Base-by-base conservation (phyloP, 495 filamentous ascomycete species). In the Aspergillus conjunctus region DNA sequence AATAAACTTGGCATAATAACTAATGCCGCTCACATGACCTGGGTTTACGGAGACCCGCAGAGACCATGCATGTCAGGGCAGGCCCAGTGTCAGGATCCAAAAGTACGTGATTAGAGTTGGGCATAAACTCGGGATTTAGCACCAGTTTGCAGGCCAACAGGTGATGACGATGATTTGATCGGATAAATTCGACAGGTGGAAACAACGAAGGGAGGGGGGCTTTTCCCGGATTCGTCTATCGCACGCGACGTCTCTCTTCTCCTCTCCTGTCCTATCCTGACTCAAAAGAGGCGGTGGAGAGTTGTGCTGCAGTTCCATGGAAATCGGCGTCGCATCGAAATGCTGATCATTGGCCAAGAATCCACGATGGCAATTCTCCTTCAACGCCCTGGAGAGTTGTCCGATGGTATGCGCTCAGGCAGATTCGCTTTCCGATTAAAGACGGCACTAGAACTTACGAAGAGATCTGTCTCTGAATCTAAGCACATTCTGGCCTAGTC, bases 261-360 rank as follows among this genome's bases (percentile, higher is more conserved):
- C 37, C 9, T 4, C 9, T n/a, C 34, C 34, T 37, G 34, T 37
- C 14, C 34, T 41, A n/a, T 41, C 15, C 37, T 41, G 37, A 4
- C 37, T 41, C 37, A 6, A 14, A 51, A 51, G 49, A n/a, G 20
- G 49, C 21, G 49, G 49, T 51, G 49, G 49, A 48, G 44, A 48
- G 44, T 4, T 8, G 7, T 48, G 44, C 17, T 6, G 20, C 44
- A 48, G 15, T 48, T 22, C n/a, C 44, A 20, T 48, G 44, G 44
- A 48, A 10, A 51, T 51, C 44, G 4, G 17, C 17, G n/a, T 46
- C 3, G 9, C 9, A 2, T 10, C 10, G 15, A 15, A 17, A 32
- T 12, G 17, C 48, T 30, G 48, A 59, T 54, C 51, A 54, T 54
- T 59, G 43, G 50, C 57, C 50, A 37, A 21, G 26, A 54, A 48